phyloP scores from a whole-genome alignment of 2,329 filamentous ascomycete genomes.

The Venturia aucupariae region DNA sequence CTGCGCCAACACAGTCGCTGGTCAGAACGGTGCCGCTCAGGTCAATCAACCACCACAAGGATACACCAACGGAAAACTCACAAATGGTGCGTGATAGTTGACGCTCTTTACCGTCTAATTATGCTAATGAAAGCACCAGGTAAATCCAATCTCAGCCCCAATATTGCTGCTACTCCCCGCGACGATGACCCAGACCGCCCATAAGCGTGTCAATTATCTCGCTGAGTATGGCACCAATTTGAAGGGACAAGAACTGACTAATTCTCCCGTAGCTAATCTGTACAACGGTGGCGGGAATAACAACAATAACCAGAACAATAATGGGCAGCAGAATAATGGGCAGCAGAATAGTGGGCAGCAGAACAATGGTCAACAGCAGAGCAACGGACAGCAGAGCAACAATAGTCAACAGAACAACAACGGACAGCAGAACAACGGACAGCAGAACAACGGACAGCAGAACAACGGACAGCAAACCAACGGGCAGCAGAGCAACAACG shows the following conservation, averaged over 20 bases:
- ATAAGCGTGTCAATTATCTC: neutral
- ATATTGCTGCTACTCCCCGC: conserved; percentile 1
- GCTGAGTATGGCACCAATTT: conserved; percentile 2
- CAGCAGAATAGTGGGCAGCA: neutral
- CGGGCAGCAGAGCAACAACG: conserved; percentile 3
- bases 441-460: neutral
- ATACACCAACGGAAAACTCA: neutral
- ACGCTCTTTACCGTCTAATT: neutral
- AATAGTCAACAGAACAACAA: neutral
- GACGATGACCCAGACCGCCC: conserved; percentile 7
- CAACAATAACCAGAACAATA: conserved; percentile 4
- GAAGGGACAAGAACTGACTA: conserved; percentile 4
- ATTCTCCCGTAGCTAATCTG: neutral
- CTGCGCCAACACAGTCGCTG: conserved; percentile 8
- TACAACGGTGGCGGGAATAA: neutral
- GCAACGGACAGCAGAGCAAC: neutral
- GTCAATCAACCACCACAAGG: conserved; percentile 3
- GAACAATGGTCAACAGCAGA: neutral
- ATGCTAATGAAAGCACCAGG: neutral
- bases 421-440: neutral
- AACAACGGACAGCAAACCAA: neutral
- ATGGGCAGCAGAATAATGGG: neutral
- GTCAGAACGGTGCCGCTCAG: conserved; percentile 13
- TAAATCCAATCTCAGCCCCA: conserved; percentile 1
- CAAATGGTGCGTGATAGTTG: neutral